Percentiles rank a stretch among this genome's conserved stretches.
These are phyloP conservation scores for Berberis vulgaris DNA, from an alignment of 164 flowering plant genomes.

Conservation along the genomic window DNA sequence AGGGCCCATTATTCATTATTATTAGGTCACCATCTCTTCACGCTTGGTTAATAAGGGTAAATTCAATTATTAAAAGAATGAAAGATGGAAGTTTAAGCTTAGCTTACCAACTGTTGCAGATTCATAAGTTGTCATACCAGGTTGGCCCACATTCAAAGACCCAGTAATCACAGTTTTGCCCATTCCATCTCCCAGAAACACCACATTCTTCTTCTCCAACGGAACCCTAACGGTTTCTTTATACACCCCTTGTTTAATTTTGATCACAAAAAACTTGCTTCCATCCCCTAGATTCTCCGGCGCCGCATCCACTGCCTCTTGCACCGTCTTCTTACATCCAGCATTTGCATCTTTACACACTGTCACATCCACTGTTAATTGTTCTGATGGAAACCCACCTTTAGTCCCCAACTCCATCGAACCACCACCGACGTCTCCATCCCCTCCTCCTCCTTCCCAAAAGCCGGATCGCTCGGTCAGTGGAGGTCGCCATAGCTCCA, in stretches of 20 bases:
- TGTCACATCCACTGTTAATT: slow-evolving; percentile 37
- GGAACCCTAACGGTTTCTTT: slow-evolving; percentile 67
- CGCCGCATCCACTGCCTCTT: slow-evolving; percentile 68
- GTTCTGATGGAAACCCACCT: slow-evolving; percentile 34
- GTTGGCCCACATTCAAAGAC: slow-evolving; percentile 32
- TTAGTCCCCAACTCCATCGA: slow-evolving; percentile 13
- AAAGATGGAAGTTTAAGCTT: neutral
- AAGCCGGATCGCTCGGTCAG: slow-evolving; percentile 81
- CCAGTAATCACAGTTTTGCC: slow-evolving; percentile 92
- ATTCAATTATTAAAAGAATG: too few species aligned
- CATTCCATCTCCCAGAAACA: slow-evolving; percentile 84
- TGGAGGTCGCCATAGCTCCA: slow-evolving; percentile 52
- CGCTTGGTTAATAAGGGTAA: too few species aligned
- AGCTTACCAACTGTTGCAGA: slow-evolving; percentile 80
- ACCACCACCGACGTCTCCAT: slow-evolving; percentile 15
- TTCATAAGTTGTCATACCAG: slow-evolving; percentile 62
- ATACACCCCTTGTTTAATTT: slow-evolving; percentile 67
- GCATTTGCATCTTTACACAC: slow-evolving; percentile 53
- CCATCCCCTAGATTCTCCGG: slow-evolving; percentile 25
- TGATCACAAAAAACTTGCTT: slow-evolving; percentile 41
- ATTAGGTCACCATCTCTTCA: too few species aligned
- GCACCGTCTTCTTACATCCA: slow-evolving; percentile 44
- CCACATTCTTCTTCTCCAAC: slow-evolving; percentile 64
- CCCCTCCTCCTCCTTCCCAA: slow-evolving; percentile 37
- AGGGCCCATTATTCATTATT: too few species aligned